Evolutionary conservation across 768 basidiomycete genomes (phyloP).

Genomic region (Roridomyces roridus): DNA sequence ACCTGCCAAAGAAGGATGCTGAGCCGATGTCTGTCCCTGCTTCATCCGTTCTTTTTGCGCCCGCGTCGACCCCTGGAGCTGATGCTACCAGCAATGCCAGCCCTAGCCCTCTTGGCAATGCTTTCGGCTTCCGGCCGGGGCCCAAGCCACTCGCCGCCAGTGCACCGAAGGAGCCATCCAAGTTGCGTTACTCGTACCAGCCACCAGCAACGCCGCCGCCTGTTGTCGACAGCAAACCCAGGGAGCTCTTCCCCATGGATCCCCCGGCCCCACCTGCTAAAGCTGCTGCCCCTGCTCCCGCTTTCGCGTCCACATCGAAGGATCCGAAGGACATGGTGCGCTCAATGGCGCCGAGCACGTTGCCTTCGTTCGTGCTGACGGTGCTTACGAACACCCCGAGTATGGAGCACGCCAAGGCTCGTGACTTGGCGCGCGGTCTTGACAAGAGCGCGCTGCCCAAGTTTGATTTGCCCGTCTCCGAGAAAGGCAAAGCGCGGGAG

Average conservation of each 20-base stretch:
- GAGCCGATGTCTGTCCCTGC: background rate
- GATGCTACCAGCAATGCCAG: background rate
- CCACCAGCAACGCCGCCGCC: constrained; percentile 34
- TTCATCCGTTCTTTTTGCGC: background rate
- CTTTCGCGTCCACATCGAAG: constrained; percentile 1
- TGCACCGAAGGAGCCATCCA: constrained; percentile 79
- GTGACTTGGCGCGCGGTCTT: constrained; percentile 45
- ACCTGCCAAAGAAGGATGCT: background rate
- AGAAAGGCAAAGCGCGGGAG: constrained; percentile 3
- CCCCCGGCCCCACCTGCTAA: constrained; percentile 23
- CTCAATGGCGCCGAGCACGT: constrained; percentile 29
- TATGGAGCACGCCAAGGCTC: constrained; percentile 31
- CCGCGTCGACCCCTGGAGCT: constrained; percentile 3
- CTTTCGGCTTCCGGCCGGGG: constrained; percentile 23
- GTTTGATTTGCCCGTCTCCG: constrained; percentile 41
- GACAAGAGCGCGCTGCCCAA: constrained; percentile 52
- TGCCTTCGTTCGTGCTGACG: constrained; percentile 46
- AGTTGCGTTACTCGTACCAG: constrained; percentile 61
- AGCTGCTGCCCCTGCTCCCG: constrained; percentile 13
- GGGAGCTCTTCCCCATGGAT: constrained; percentile 14
- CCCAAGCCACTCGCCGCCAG: constrained; percentile 40
- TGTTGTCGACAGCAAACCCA: constrained; percentile 17
- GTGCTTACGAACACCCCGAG: constrained; percentile 28
- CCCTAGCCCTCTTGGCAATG: background rate
- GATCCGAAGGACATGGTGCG: constrained; percentile 40